These are phyloP conservation scores for Erodium chrysanthum DNA, from an alignment of 441 rosid genomes.

Conservation along the genomic window DNA sequence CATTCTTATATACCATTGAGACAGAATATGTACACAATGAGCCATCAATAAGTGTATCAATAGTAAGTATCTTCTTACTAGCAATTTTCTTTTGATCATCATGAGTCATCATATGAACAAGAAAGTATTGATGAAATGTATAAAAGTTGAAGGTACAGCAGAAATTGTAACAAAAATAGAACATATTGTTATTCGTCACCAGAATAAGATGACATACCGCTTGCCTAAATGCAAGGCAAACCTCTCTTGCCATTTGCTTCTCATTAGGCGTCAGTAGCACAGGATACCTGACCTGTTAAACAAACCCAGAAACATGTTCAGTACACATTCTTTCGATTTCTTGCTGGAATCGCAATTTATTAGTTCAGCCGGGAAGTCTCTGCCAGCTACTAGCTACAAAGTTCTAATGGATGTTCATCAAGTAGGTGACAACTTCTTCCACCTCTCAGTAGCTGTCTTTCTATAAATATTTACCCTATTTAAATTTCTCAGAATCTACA, in stretches of 20 bases:
- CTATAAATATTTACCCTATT: neutral
- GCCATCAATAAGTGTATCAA: neutral
- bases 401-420: neutral
- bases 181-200: neutral
- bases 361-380: constrained; percentile 5
- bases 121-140: neutral
- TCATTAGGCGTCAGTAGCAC: constrained; percentile 92
- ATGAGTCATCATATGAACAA: neutral
- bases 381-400: neutral
- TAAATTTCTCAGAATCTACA: neutral
- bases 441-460: neutral
- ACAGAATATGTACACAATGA: neutral
- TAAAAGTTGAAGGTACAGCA: neutral
- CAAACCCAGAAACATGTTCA: constrained; percentile 10
- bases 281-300: constrained; percentile 91
- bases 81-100: neutral
- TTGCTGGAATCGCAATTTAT: neutral
- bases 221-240: constrained; percentile 96
- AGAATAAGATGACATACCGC: constrained; percentile 40
- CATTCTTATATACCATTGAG: neutral
- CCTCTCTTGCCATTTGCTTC: constrained; percentile 98
- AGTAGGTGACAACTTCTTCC: neutral
- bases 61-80: neutral
- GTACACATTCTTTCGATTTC: constrained; percentile 4
- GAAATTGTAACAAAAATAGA: neutral